Conservation (phyloP, 2,329 filamentous ascomycete genomes). For the Aspergillus clavatus region DNA sequence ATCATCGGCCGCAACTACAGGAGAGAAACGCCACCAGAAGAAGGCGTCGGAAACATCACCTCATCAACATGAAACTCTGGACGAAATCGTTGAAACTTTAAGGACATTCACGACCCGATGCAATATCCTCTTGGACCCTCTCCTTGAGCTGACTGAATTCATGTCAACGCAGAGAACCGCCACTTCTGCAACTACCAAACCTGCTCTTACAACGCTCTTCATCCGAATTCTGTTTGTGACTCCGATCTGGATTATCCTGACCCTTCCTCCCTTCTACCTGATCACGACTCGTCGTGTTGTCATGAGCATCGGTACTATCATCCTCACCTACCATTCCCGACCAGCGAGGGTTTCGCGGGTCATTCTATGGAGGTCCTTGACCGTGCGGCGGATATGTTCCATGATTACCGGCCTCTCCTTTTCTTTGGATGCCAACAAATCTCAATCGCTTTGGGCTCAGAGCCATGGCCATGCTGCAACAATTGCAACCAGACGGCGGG, state of each 20-base stretch:
- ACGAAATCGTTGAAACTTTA: conserved; percentile 93
- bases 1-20: conserved; percentile 75
- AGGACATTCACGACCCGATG: conserved; percentile 87
- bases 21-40: conserved; percentile 55
- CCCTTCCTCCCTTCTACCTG: conserved; percentile 74
- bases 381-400: conserved; percentile 63
- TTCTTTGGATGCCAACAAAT: conserved; percentile 39
- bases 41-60: conserved; percentile 57
- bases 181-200: conserved; percentile 83
- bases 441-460: conserved; percentile 28
- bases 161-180: conserved; percentile 85
- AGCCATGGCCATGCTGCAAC: conserved; percentile 45
- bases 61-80: conserved; percentile 85
- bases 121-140: conserved; percentile 84
- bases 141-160: conserved; percentile 86
- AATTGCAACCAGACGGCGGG: conserved; percentile 41
- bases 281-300: conserved; percentile 82
- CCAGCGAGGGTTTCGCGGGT: conserved; percentile 79
- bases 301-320: conserved; percentile 77
- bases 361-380: conserved; percentile 82
- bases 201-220: conserved; percentile 83
- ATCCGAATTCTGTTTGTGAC: conserved; percentile 83
- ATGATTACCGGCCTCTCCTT: conserved; percentile 75
- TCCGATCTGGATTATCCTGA: conserved; percentile 79
- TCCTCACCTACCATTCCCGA: conserved; percentile 87